Evolutionary conservation across 2,329 filamentous ascomycete genomes (phyloP).

Genomic region (Scedosporium apiospermum): DNA sequence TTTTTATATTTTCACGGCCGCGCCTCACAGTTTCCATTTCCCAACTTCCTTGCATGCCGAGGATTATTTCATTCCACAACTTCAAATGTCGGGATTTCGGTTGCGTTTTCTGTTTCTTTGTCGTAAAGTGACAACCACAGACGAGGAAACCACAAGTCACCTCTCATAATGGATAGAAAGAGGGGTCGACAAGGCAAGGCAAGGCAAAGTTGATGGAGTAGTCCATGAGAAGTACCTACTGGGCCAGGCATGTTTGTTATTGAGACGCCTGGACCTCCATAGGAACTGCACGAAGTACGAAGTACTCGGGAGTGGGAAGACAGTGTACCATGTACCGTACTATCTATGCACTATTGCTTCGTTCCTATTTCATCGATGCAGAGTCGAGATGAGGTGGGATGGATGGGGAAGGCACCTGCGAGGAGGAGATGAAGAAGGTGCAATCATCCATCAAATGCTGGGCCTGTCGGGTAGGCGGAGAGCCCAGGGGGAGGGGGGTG

Average conservation of each 20-base stretch:
- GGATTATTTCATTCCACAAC: neutral
- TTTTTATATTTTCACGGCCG: neutral
- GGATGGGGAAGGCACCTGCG: too few species aligned
- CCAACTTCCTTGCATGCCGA: neutral
- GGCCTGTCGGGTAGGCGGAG: neutral
- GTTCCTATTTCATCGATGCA: too few species aligned
- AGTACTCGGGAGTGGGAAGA: too few species aligned
- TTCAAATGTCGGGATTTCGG: neutral
- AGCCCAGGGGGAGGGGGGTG: neutral
- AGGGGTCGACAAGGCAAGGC: neutral
- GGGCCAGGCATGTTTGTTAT: too few species aligned
- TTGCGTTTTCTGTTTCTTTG: neutral
- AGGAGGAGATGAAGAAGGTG: neutral
- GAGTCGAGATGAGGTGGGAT: too few species aligned
- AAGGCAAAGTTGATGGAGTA: neutral
- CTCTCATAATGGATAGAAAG: neutral
- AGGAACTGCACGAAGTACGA: too few species aligned
- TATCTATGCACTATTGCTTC: too few species aligned
- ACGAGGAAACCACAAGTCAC: neutral
- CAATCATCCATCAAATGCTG: neutral
- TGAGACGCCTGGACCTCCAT: too few species aligned
- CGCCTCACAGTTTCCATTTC: neutral
- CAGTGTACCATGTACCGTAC: too few species aligned
- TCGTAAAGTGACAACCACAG: neutral
- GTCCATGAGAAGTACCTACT: too few species aligned